Evolutionary conservation across 208 protist species (phyloP).

Genomic region (Acanthamoeba culbertsoni): DNA sequence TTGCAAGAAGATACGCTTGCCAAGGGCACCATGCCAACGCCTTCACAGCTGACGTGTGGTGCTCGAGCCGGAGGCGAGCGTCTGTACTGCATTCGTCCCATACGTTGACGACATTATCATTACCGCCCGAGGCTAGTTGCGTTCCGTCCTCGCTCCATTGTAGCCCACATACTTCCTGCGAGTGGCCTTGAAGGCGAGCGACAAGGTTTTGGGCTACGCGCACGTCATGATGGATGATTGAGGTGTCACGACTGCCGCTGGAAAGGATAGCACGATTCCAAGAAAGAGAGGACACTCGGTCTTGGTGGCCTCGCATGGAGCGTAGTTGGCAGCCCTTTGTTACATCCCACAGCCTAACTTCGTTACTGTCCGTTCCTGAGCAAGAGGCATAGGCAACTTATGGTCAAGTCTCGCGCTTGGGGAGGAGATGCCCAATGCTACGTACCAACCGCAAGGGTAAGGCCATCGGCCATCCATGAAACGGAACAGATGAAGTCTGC

Average conservation of each 20-base stretch:
- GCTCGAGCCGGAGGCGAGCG: slow-evolving; percentile 87
- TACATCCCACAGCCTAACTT: slow-evolving; percentile 86
- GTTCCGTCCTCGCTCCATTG: slow-evolving; percentile 92
- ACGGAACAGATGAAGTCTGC: slow-evolving; percentile 90
- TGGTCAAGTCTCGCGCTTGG: not conserved
- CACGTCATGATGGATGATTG: slow-evolving; percentile 94
- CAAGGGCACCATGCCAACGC: slow-evolving; percentile 95
- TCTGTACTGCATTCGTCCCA: slow-evolving; percentile 87
- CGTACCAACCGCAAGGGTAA: slow-evolving; percentile 79
- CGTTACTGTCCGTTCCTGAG: slow-evolving; percentile 75
- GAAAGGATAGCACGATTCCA: slow-evolving; percentile 93
- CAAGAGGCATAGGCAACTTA: not conserved
- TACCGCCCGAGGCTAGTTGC: slow-evolving; percentile 96
- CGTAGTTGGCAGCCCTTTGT: slow-evolving; percentile 80
- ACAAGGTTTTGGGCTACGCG: slow-evolving; percentile 82
- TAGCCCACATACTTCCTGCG: slow-evolving; percentile 96
- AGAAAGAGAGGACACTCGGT: slow-evolving; percentile 90
- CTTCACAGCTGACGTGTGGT: slow-evolving; percentile 90
- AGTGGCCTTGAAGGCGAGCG: slow-evolving; percentile 87
- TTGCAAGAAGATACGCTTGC: slow-evolving; percentile 93
- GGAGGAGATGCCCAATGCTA: not conserved
- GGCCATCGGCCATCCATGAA: slow-evolving; percentile 91
- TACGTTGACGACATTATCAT: slow-evolving; percentile 97
- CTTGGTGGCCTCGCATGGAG: slow-evolving; percentile 88
- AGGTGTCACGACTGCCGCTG: slow-evolving; percentile 92